Evolutionary conservation across 495 filamentous ascomycete species (phyloP), one percentile per base, ranked within the genome.

Genomic region (Talaromyces liani): DNA sequence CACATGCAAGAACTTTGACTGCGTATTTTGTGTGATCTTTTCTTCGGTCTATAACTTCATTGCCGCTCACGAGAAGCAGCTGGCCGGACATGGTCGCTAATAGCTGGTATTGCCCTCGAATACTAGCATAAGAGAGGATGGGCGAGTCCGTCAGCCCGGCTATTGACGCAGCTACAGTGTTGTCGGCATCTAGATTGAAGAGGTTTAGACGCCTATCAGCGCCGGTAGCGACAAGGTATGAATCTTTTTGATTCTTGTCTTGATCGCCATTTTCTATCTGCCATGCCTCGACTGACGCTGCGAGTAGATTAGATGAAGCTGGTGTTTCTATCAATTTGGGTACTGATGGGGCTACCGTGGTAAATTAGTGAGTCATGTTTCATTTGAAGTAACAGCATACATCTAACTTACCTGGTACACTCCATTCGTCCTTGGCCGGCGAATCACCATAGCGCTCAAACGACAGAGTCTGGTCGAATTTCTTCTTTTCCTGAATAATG

Each of bases 31-130:
- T 66, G 65, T 90, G 88, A 63, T 88, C 83, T 31, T 76, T 81
- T 61, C 84, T 70, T 6, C 65, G 71, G n/a, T 80, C 78, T 18
- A 87, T 58, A 0, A 80, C 63, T 18, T 65, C 62, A 9, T 69
- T 67, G 14, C 74, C 76, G 1, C 68, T 66, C 73, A 76, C 68
- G 68, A 85, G 65, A 77, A 80, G 60, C 10, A 88, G 67, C 49
- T 82, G 77, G 2, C 87, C 87, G n/a, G 85, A 85, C 87, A 90
- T 89, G 64, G 80, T 82, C 34, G 82, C 77, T 57, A 80, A 75
- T 36, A 90, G 62, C 9, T 72, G 64, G 47, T 71, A 76, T 60
- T 66, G 67, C 4, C 77, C 55, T 25, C 68, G 65, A 41, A 78
- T 66, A 6, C 70, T 66, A 1, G 70, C 67, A 63, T 77, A 77